A percentile compares a stretch with the other conserved stretches of the same genome.
Conservation (phyloP, 495 filamentous ascomycete species). For the Acidomyces sp. region DNA sequence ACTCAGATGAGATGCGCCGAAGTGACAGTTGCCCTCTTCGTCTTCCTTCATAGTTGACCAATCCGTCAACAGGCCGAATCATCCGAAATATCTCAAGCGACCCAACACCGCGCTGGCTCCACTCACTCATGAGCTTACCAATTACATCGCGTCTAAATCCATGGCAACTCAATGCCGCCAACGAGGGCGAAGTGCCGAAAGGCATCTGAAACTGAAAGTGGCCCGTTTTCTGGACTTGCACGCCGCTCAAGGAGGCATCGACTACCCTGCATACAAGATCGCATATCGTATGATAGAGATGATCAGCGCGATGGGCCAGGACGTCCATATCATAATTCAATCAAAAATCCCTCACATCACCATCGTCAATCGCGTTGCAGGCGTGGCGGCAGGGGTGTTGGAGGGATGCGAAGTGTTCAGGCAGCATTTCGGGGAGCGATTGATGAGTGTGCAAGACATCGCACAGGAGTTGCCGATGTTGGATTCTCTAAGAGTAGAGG, state of each 20-base stretch:
- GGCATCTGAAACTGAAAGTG: slow-evolving; percentile 7
- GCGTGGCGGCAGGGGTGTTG: slow-evolving; percentile 2
- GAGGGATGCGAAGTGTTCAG: slow-evolving; percentile 10
- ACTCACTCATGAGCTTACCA: too few relatives aligned
- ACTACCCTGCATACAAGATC: slow-evolving; percentile 2
- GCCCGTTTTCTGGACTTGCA: slow-evolving; percentile 7
- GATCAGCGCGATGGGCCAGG: slow-evolving; percentile 9
- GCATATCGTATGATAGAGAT: slow-evolving; percentile 10
- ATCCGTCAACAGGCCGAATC: too few relatives aligned
- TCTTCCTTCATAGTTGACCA: too few relatives aligned
- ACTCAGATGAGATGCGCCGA: too few relatives aligned
- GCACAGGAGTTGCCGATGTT: not conserved
- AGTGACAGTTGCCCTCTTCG: too few relatives aligned
- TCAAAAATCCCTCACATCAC: not conserved
- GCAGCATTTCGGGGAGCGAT: not conserved
- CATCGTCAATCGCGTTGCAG: not conserved
- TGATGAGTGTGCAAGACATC: not conserved
- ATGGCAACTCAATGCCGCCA: too few relatives aligned
- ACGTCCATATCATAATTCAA: slow-evolving; percentile 1
- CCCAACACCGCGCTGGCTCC: too few relatives aligned
- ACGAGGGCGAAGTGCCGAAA: too few relatives aligned
- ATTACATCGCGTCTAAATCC: too few relatives aligned
- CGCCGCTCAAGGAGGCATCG: slow-evolving; percentile 4
- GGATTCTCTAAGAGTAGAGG: not conserved
- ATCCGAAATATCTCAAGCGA: too few relatives aligned